Evolutionary conservation across 2,329 filamentous ascomycete species (phyloP), one percentile per base, ranked within the genome.

Genomic region (Teratosphaeria epicoccoides): DNA sequence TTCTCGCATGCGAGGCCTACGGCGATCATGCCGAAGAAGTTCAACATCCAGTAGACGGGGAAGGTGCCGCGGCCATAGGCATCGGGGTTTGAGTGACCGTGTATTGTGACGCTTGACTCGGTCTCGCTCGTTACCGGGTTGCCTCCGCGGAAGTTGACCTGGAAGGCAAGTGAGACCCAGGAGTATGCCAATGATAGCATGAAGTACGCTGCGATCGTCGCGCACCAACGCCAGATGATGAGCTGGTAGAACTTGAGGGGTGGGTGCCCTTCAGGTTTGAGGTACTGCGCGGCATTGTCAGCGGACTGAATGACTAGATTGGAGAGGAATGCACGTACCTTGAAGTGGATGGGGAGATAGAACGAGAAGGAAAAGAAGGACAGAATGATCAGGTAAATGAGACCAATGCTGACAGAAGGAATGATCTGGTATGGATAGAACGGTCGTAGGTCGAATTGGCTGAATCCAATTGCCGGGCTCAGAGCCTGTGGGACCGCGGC

Each of bases 371-470:
- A 80, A 70, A 84, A 84, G 69, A 84, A 84, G 0, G 80, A 78
- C 40, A 84, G 72, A 59, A 85, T 84, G 59, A 85, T 84, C 1
- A 84, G 68, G 61, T 84, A 84, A 58, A 85, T 84, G 24, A 84
- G 66, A 0, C 81, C 81, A 49, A 84, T 81, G 1, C 73, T 78
- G 2, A 84, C 76, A 1, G 80, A 74, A 0, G 81, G 82, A 1
- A 76, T 79, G 0, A 74, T 69, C 1, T 72, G 72, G 5, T 76
- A 70, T 0, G 80, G 80, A 14, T 62, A 67, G 62, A 84, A 84
- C 0, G 81, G 81, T 2, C 81, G 71, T 4, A 85, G 70, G 52
- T 84, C 81, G 63, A 76, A 72, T 14, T 69, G 68, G 3, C 71
- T 75, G 63, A 81, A 81, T 0, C 75, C 77, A 49, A 82, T 76